Conservation (phyloP, 129 eudicot species). For the Ambrosia artemisiifolia region DNA sequence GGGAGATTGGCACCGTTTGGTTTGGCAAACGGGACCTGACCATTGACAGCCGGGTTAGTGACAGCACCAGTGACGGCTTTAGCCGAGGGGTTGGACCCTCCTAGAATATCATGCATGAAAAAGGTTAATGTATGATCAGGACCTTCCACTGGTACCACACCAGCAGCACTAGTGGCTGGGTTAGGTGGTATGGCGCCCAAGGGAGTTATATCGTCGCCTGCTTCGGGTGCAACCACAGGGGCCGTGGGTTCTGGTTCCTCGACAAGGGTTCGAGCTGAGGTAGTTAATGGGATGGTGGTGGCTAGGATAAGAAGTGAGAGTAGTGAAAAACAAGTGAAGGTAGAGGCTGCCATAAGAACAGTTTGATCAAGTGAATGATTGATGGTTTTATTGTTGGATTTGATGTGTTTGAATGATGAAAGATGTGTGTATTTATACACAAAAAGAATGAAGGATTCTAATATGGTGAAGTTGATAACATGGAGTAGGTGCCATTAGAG, state of each 20-base stretch:
- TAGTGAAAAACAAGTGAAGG: constrained; percentile 14
- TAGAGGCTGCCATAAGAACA: constrained; percentile 15
- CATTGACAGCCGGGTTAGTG: constrained; percentile 42
- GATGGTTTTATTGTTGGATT: neutral
- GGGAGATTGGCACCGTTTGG: constrained; percentile 45
- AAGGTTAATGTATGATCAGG: constrained; percentile 30
- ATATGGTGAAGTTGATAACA: constrained; percentile 20
- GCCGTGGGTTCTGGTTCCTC: constrained; percentile 22
- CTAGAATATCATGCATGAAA: constrained; percentile 53
- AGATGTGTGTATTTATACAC: constrained; percentile 26
- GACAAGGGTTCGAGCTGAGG: constrained; percentile 30
- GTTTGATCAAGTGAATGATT: constrained; percentile 18
- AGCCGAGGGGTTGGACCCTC: constrained; percentile 51
- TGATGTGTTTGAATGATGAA: constrained; percentile 7
- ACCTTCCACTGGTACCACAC: constrained; percentile 17
- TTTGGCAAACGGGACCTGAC: constrained; percentile 52
- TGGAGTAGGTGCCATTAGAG: constrained; percentile 15
- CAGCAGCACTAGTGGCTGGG: constrained; percentile 14
- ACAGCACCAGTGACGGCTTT: constrained; percentile 43
- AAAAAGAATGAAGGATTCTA: neutral
- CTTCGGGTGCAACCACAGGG: constrained; percentile 28
- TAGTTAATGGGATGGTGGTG: constrained; percentile 18
- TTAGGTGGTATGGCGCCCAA: constrained; percentile 28
- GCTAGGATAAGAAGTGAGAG: constrained; percentile 24
- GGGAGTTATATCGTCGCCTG: constrained; percentile 17